phyloP scores from a whole-genome alignment of 2,329 filamentous ascomycete genomes.

The Ascosphaera pollenicola region DNA sequence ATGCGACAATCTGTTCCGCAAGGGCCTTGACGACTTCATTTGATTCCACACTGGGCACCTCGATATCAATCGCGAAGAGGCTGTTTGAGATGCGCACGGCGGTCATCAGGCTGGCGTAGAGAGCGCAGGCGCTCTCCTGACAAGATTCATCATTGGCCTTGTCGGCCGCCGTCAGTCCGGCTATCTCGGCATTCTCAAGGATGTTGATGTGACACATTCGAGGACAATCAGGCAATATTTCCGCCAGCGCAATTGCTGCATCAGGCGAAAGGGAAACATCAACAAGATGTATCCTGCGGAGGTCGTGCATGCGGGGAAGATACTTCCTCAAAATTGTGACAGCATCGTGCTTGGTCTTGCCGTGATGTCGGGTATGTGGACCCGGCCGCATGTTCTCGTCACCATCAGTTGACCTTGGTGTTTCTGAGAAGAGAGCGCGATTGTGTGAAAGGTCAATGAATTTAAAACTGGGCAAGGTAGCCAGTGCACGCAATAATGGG shows the following conservation, averaged over 20 bases:
- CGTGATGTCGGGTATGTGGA: neutral
- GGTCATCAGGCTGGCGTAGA: slow-evolving; percentile 80
- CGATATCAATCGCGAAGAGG: slow-evolving; percentile 77
- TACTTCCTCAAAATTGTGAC: slow-evolving; percentile 58
- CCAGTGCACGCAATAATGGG: slow-evolving; percentile 51
- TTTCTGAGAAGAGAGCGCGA: slow-evolving; percentile 48
- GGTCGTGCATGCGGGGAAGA: slow-evolving; percentile 50
- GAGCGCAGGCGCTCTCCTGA: slow-evolving; percentile 81
- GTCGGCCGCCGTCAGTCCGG: slow-evolving; percentile 43
- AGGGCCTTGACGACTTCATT: slow-evolving; percentile 80
- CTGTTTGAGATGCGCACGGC: slow-evolving; percentile 65
- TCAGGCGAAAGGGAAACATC: slow-evolving; percentile 69
- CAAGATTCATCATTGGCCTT: slow-evolving; percentile 48
- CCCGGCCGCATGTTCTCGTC: neutral
- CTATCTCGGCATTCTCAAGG: slow-evolving; percentile 45
- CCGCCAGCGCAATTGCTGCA: slow-evolving; percentile 75
- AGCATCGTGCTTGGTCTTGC: slow-evolving; percentile 27
- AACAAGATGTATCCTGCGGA: slow-evolving; percentile 71
- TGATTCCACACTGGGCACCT: slow-evolving; percentile 60
- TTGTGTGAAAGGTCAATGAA: slow-evolving; percentile 92
- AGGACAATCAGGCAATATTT: slow-evolving; percentile 67
- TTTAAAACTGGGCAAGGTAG: slow-evolving; percentile 47
- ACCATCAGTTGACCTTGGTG: slow-evolving; percentile 23
- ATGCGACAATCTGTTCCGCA: slow-evolving; percentile 85
- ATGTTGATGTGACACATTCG: slow-evolving; percentile 71